Conservation (phyloP, 306 rosid species). For the Citrullus amarus region DNA sequence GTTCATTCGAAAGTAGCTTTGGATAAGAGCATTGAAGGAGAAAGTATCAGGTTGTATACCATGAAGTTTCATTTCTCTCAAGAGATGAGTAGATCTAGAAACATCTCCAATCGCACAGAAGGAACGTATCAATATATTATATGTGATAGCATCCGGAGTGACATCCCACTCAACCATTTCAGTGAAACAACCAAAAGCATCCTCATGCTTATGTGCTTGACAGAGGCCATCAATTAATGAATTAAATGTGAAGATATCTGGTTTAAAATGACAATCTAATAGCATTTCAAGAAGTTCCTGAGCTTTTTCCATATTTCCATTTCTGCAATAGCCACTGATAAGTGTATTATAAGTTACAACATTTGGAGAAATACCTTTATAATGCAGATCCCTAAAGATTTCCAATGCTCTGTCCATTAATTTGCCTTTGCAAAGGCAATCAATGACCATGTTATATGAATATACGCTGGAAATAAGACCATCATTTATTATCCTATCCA, state of each 20-base stretch:
- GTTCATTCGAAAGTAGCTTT: slow-evolving; percentile 35
- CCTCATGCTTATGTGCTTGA: slow-evolving; percentile 31
- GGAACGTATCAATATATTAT: slow-evolving; percentile 65
- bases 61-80: slow-evolving; percentile 49
- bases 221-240: slow-evolving; percentile 74
- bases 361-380: slow-evolving; percentile 48
- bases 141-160: slow-evolving; percentile 49
- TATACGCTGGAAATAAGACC: slow-evolving; percentile 41
- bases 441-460: slow-evolving; percentile 61
- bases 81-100: slow-evolving; percentile 36
- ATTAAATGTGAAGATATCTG: slow-evolving; percentile 69
- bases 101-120: slow-evolving; percentile 47
- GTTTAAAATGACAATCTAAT: slow-evolving; percentile 42
- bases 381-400: slow-evolving; percentile 40
- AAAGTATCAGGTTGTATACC: slow-evolving; percentile 60
- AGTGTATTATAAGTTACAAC: slow-evolving; percentile 78
- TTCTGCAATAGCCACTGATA: slow-evolving; percentile 57
- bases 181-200: slow-evolving; percentile 60
- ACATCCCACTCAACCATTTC: slow-evolving; percentile 80
- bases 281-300: slow-evolving; percentile 49
- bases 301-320: slow-evolving; percentile 37
- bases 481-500: slow-evolving; percentile 34
- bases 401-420: slow-evolving; percentile 48
- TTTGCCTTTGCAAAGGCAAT: slow-evolving; percentile 55
- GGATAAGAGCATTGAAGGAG: slow-evolving; percentile 62